Percentiles rank a stretch among this genome's conserved stretches.
Conservation (phyloP, 2,329 filamentous ascomycete species). For the Penicillium frequentans region DNA sequence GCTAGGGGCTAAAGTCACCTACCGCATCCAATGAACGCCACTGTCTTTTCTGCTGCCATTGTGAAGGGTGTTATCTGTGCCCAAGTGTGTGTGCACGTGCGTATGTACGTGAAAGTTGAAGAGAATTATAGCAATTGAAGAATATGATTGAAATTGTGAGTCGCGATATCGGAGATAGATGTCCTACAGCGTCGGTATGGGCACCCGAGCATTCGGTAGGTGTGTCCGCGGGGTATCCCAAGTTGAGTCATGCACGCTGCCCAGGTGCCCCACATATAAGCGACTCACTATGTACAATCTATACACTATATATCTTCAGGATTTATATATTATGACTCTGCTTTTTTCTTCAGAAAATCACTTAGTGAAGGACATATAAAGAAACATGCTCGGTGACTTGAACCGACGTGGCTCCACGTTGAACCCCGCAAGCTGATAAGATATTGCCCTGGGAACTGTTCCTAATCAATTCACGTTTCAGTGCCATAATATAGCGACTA, state of each 20-base stretch:
- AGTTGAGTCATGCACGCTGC: background rate
- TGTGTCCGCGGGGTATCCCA: background rate
- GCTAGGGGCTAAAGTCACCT: background rate
- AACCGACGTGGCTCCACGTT: too few species aligned
- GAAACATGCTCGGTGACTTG: too few species aligned
- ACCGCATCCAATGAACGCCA: constrained; percentile 25
- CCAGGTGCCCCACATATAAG: too few species aligned
- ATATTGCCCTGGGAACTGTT: too few species aligned
- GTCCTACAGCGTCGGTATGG: background rate
- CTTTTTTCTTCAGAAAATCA: too few species aligned
- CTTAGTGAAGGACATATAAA: too few species aligned
- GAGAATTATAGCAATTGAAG: background rate
- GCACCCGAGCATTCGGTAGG: background rate
- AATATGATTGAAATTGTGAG: background rate
- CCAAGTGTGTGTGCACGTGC: background rate
- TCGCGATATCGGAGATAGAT: background rate
- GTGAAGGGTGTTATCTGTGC: background rate
- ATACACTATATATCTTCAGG: too few species aligned
- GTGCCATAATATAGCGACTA: too few species aligned
- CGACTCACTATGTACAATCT: too few species aligned
- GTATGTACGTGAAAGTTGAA: background rate
- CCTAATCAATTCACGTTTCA: too few species aligned
- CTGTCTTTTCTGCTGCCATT: constrained; percentile 14
- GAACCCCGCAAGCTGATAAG: too few species aligned
- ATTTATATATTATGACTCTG: too few species aligned